A percentile compares a stretch with the other conserved stretches of the same genome.
These are phyloP conservation scores for Cryptosporidium felis DNA, from an alignment of 169 alveolate genomes.

Conservation along the genomic window DNA sequence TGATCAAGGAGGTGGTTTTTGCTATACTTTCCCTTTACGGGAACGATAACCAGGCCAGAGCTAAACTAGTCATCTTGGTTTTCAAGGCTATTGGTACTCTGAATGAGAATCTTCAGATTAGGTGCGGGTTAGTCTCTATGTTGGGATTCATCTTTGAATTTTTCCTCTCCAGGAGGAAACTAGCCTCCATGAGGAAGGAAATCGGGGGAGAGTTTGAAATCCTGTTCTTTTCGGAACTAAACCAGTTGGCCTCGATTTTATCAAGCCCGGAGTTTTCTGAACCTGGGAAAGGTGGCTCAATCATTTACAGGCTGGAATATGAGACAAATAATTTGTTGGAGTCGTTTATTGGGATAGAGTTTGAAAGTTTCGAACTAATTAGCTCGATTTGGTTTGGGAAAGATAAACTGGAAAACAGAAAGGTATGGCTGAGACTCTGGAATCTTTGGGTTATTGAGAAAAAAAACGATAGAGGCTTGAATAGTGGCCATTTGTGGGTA, in stretches of 20 bases:
- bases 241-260: neutral
- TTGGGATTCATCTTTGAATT: neutral
- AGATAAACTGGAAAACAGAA: neutral
- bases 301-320: constrained; percentile 25
- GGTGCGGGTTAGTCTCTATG: constrained; percentile 16
- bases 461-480: neutral
- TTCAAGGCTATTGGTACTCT: constrained; percentile 21
- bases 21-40: constrained; percentile 9
- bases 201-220: neutral
- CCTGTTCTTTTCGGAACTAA: constrained; percentile 4
- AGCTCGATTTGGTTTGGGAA: constrained; percentile 1
- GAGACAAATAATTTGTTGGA: constrained; percentile 19
- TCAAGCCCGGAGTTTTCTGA: neutral
- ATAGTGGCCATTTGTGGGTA: constrained; percentile 48
- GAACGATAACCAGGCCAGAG: constrained; percentile 31
- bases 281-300: neutral
- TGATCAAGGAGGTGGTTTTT: neutral
- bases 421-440: constrained; percentile 18
- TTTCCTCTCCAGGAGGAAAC: neutral
- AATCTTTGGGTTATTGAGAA: neutral
- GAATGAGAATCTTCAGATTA: constrained; percentile 4
- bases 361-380: neutral
- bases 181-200: neutral
- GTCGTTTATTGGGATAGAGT: neutral
- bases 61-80: neutral